phyloP scores from a whole-genome alignment of 331 rosid genomes.

The Stylosanthes scabra region DNA sequence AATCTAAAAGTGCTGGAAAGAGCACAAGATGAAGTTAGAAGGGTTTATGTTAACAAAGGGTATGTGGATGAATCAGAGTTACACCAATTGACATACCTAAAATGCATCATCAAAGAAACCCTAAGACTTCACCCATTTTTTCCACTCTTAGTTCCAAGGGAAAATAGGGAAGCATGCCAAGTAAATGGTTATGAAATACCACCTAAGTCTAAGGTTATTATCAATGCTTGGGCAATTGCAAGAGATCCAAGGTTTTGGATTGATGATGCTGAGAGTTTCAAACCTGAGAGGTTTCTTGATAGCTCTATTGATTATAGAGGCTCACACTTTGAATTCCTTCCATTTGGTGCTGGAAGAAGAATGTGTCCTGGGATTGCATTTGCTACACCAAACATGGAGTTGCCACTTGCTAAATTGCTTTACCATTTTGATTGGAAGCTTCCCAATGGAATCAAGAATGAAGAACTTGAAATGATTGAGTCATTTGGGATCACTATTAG shows the following conservation, averaged over 20 bases:
- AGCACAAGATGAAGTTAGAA: slow-evolving; percentile 44
- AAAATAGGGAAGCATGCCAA: slow-evolving; percentile 25
- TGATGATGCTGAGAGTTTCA: slow-evolving; percentile 35
- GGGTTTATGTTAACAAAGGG: slow-evolving; percentile 37
- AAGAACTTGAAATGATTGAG: slow-evolving; percentile 51
- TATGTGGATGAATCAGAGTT: slow-evolving; percentile 37
- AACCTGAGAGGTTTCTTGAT: slow-evolving; percentile 41
- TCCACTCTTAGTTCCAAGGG: slow-evolving; percentile 45
- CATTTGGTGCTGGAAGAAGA: slow-evolving; percentile 47
- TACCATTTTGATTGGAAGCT: slow-evolving; percentile 22
- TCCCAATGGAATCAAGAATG: background rate
- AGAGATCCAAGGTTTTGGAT: slow-evolving; percentile 38
- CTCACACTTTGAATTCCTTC: slow-evolving; percentile 26
- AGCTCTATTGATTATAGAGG: slow-evolving; percentile 35
- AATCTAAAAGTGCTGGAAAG: slow-evolving; percentile 46
- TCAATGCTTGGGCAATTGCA: slow-evolving; percentile 42
- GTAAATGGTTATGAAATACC: slow-evolving; percentile 25
- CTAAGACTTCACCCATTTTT: slow-evolving; percentile 40
- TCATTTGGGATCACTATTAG: background rate
- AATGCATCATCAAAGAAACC: slow-evolving; percentile 48
- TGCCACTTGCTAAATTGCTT: slow-evolving; percentile 33
- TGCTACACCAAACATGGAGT: slow-evolving; percentile 32
- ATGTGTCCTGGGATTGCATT: slow-evolving; percentile 42
- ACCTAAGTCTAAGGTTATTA: background rate
- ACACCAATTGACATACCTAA: slow-evolving; percentile 38